Evolutionary conservation across 2,329 filamentous ascomycete species (phyloP), one percentile per base, ranked within the genome.

Genomic region (Cyphellophora attinorum): DNA sequence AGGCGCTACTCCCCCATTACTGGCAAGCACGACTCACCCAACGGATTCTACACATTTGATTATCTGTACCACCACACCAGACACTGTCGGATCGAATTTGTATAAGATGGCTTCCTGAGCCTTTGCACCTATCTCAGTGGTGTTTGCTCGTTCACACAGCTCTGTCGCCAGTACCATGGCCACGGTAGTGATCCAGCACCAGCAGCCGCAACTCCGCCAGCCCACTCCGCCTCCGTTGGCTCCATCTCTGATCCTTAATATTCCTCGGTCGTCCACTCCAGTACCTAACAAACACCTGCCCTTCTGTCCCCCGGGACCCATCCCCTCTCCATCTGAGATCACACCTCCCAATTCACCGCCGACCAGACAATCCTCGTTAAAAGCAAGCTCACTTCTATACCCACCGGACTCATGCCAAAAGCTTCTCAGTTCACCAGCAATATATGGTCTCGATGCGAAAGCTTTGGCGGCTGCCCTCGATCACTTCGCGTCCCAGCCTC

Each of bases 201-300:
- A 64, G 42, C 60, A 61, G 33, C 46, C 60, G 21, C 50, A 62
- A 44, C 34, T 36, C 33, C 59, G 58, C 35, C 60, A 64, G 40
- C 56, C 74, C 29, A 60, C 65, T 39, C 65, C 64, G 19, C 60
- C 68, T 3, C 59, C 64, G 6, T 50, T 65, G 10, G 50, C 62
- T 21, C 61, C 72, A 19, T 62, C 71, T 19, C 59, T 79, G 39
- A 70, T 64, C 25, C 62, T 81, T 45, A 78, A 76, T 53, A 69
- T 70, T 11, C 54, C 67, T 33, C 61, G 68, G 48, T 70, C 68
- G 30, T 68, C 71, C 5, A 72, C 74, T 12, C 64, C 81, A 5
- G 68, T 91, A 15, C 85, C 86, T 6, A 94, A 93, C 62, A 93
- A 91, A 59, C 85, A 94, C 59, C 68, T 94, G 15, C 86, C 88